Percentiles rank a stretch among this genome's conserved stretches.
Evolutionary conservation across 2,329 filamentous ascomycete genomes (phyloP).

Genomic region (Pseudogymnoascus sp.): DNA sequence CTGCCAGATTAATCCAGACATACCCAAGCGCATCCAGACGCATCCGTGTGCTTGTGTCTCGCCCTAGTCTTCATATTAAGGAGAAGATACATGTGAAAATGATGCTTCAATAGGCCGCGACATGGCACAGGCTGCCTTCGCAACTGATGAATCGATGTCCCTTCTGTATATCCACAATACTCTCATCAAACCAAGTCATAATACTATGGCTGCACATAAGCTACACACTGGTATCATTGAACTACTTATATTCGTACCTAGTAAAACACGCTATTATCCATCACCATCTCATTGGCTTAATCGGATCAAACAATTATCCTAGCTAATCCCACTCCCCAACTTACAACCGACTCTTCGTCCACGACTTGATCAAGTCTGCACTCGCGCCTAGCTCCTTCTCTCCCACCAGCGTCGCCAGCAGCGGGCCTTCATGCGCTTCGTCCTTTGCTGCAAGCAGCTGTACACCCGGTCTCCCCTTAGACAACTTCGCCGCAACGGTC

Average conservation of each 20-base stretch:
- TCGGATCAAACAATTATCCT: neutral
- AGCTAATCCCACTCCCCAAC: slow-evolving; percentile 2
- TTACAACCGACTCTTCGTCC: slow-evolving; percentile 19
- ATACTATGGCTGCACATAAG: slow-evolving; percentile 14
- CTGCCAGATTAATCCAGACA: too few relatives aligned
- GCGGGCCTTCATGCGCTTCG: slow-evolving; percentile 24
- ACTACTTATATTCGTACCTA: neutral
- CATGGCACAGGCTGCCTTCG: too few relatives aligned
- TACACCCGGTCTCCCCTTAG: slow-evolving; percentile 13
- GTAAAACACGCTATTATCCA: neutral
- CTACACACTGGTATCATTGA: neutral
- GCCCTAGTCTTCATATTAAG: too few relatives aligned
- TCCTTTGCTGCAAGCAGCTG: slow-evolving; percentile 17
- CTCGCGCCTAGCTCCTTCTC: slow-evolving; percentile 19
- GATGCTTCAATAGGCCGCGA: too few relatives aligned
- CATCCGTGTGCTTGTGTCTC: too few relatives aligned
- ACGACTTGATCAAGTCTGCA: slow-evolving; percentile 22
- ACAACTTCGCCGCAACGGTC: slow-evolving; percentile 16
- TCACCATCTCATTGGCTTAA: neutral
- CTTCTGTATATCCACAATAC: too few relatives aligned
- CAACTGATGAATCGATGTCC: too few relatives aligned
- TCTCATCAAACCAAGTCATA: neutral
- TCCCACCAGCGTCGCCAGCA: slow-evolving; percentile 20
- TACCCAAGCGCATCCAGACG: too few relatives aligned
- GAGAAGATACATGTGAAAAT: too few relatives aligned